Evolutionary conservation across 164 flowering plant genomes (phyloP), one percentile per base, ranked within the genome.

Genomic region (Brasenia schreberi): DNA sequence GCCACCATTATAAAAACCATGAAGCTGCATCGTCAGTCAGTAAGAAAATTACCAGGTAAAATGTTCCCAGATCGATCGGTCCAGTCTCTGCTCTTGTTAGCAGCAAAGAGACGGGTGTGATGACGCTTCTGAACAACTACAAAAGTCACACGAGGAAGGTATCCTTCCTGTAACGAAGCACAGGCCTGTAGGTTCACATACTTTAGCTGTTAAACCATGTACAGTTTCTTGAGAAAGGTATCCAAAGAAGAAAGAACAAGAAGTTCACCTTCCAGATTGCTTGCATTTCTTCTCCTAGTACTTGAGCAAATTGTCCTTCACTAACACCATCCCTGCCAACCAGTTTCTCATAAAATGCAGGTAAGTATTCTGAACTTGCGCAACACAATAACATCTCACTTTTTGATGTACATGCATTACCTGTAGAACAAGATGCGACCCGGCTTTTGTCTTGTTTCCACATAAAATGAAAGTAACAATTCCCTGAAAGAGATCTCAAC

Each of bases 231-330:
- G 18, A 17, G 27, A 61, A 18, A 18, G 18, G 33, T 61, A 5
- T 7, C 63, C 4, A 18, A 18, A 23, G 4, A n/a, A 18, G 18
- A n/a, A 61, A 18, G 9, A 18, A 9, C 7, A 12, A 18, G 53
- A 68, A 69, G 52, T 49, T 53, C 23, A 90, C 98, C 96, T 88
- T 84, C 33, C 95, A 77, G 18, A 92, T 90, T 62, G 96, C 98
- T 74, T 84, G 87, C 49, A 92, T 71, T 77, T 92, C 98, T 45
- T 81, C 82, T 5, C 85, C 85, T 52, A 92, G 80, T 62, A 90
- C 96, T 83, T 92, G 93, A 74, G 82, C 80, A 76, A 92, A 92
- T 53, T 90, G 96, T 58, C 96, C 96, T 76, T 92, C 98, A 68
- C 98, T 92, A 52, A 92, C 98, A 66, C 98, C 98, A 73, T 92